phyloP scores from a whole-genome alignment of 2,329 filamentous ascomycete genomes.

The Trichoderma lentiforme region DNA sequence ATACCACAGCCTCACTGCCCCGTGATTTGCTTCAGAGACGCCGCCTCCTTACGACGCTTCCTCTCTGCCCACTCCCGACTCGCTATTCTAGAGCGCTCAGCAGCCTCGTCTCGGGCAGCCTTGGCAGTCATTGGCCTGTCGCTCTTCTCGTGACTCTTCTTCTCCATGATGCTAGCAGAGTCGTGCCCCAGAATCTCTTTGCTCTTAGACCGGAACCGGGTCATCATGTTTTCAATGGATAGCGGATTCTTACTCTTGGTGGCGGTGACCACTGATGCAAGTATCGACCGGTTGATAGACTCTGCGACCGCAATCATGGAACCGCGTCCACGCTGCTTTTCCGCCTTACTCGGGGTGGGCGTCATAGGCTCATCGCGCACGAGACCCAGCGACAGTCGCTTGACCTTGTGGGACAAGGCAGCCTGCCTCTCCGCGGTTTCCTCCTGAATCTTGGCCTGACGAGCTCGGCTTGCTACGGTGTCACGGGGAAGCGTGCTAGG shows the following conservation, averaged over 20 bases:
- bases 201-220: constrained; percentile 51
- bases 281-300: constrained; percentile 39
- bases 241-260: constrained; percentile 47
- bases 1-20: neutral
- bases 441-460: constrained; percentile 44
- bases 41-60: constrained; percentile 43
- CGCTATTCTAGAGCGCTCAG: constrained; percentile 56
- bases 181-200: constrained; percentile 54
- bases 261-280: constrained; percentile 44
- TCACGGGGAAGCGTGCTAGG: constrained; percentile 49
- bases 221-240: constrained; percentile 47
- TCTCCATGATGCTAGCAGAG: constrained; percentile 41
- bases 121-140: constrained; percentile 54
- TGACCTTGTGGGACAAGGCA: constrained; percentile 21
- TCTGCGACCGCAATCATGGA: constrained; percentile 25
- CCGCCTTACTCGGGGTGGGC: constrained; percentile 16
- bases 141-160: constrained; percentile 51
- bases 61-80: constrained; percentile 63
- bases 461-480: constrained; percentile 55
- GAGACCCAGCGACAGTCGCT: constrained; percentile 26
- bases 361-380: constrained; percentile 10
- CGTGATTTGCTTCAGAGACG: neutral
- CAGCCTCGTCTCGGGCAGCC: constrained; percentile 56
- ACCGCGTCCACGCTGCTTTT: constrained; percentile 29
- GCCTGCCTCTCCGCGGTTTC: constrained; percentile 25